phyloP scores from a whole-genome alignment of 306 rosid species.

The Calophaca sinica region DNA sequence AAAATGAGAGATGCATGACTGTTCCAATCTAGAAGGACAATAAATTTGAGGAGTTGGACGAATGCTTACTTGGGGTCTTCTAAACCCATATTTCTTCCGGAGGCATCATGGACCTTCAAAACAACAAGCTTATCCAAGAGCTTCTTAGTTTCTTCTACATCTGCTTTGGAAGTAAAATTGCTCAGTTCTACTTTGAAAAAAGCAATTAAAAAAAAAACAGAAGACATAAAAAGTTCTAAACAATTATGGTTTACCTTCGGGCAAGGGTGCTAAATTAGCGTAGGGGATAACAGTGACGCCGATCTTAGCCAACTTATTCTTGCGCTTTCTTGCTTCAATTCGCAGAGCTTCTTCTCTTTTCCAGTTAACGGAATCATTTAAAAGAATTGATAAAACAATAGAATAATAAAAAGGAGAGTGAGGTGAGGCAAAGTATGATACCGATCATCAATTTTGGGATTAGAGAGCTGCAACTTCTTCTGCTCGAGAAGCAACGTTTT shows the following conservation, averaged over 20 bases:
- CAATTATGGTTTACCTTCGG: constrained; percentile 54
- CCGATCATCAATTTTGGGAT: constrained; percentile 38
- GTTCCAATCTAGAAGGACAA: constrained; percentile 6
- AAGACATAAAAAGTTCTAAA: background rate
- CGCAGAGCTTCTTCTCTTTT: constrained; percentile 43
- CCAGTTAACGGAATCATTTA: too few species aligned
- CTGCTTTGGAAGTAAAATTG: constrained; percentile 44
- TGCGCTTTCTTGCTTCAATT: constrained; percentile 49
- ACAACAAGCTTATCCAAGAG: constrained; percentile 78
- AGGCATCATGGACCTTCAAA: constrained; percentile 64
- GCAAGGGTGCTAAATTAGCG: constrained; percentile 52
- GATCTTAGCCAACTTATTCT: constrained; percentile 43
- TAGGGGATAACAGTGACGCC: constrained; percentile 63
- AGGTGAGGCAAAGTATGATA: too few species aligned
- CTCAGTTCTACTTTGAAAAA: constrained; percentile 19
- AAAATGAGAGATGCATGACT: background rate
- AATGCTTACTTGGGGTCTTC: constrained; percentile 67
- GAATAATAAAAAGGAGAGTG: too few species aligned
- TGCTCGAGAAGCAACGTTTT: constrained; percentile 67
- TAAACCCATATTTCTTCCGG: constrained; percentile 56
- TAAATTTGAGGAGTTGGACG: constrained; percentile 29
- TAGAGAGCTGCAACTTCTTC: constrained; percentile 40
- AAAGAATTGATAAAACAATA: too few species aligned
- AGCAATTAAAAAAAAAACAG: constrained; percentile 17
- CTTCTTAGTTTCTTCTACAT: constrained; percentile 55